These are phyloP conservation scores for Psidium guajava DNA, from an alignment of 345 rosid species.

Conservation along the genomic window DNA sequence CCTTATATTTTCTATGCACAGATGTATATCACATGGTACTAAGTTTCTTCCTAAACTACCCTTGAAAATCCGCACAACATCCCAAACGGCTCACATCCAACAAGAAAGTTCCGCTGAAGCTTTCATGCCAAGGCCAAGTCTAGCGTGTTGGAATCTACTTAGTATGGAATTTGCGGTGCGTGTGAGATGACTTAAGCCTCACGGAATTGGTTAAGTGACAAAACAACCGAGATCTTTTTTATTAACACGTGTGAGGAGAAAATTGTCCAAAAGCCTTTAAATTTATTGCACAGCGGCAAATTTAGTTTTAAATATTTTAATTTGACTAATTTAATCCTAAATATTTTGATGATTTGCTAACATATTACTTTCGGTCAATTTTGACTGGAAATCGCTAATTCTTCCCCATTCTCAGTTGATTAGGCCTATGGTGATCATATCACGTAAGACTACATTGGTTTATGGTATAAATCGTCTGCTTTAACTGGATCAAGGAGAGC, in stretches of 20 bases:
- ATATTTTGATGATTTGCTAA: too few relatives aligned
- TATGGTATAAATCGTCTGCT: neutral
- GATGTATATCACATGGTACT: neutral
- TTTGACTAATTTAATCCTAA: too few relatives aligned
- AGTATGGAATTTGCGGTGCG: neutral
- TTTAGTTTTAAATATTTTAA: fast-evolving
- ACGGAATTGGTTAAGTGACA: neutral
- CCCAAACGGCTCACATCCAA: neutral
- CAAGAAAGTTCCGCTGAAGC: neutral
- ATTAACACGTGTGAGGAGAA: neutral
- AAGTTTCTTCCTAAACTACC: neutral
- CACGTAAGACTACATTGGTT: too few relatives aligned
- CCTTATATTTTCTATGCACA: too few relatives aligned
- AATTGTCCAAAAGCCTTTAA: neutral
- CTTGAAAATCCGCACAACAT: neutral
- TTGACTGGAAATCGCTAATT: neutral
- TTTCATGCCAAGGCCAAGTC: neutral
- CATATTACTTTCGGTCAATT: neutral
- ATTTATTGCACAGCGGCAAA: fast-evolving
- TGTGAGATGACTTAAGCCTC: neutral
- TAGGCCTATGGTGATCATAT: too few relatives aligned
- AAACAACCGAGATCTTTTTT: neutral
- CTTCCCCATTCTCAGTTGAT: too few relatives aligned
- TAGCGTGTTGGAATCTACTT: neutral
- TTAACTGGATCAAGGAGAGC: neutral